Conservation (phyloP, 495 filamentous ascomycete genomes). For the Penicillium robsamsonii region DNA sequence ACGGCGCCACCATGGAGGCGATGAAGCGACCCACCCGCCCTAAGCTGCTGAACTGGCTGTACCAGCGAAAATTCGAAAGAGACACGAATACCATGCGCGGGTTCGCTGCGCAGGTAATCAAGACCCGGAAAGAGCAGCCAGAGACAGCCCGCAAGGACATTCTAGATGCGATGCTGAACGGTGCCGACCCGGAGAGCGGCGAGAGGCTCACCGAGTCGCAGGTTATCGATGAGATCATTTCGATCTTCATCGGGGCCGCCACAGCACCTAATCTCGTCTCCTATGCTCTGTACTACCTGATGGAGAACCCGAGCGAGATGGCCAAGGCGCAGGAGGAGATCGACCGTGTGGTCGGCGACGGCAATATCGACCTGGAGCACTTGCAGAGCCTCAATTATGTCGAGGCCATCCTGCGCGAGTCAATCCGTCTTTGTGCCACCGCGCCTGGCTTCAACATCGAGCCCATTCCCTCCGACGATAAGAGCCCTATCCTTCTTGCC, state of each 20-base stretch:
- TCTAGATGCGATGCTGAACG: slow-evolving; percentile 64
- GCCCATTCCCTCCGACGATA: slow-evolving; percentile 50
- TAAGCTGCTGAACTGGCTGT: slow-evolving; percentile 35
- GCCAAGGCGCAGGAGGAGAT: slow-evolving; percentile 37
- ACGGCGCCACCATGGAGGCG: slow-evolving; percentile 40
- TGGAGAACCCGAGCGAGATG: slow-evolving; percentile 32
- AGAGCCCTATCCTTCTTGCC: slow-evolving; percentile 49
- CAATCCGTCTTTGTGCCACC: slow-evolving; percentile 64
- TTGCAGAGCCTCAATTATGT: slow-evolving; percentile 64
- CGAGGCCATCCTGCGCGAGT: slow-evolving; percentile 67
- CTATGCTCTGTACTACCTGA: slow-evolving; percentile 40
- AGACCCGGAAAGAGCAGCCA: slow-evolving; percentile 52
- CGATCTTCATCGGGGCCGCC: slow-evolving; percentile 42
- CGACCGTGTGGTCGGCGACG: slow-evolving; percentile 31
- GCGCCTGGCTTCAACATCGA: slow-evolving; percentile 64
- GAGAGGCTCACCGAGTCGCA: slow-evolving; percentile 55
- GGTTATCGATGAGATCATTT: slow-evolving; percentile 62
- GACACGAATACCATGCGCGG: slow-evolving; percentile 56
- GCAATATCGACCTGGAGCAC: slow-evolving; percentile 49
- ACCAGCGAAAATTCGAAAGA: slow-evolving; percentile 46
- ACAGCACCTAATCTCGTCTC: slow-evolving; percentile 39
- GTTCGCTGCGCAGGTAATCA: slow-evolving; percentile 56
- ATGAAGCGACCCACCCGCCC: slow-evolving; percentile 42
- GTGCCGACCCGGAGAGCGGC: slow-evolving; percentile 63
- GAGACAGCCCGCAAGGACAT: slow-evolving; percentile 55